phyloP scores from a whole-genome alignment of 2,329 filamentous ascomycete genomes.

The Rachicladosporium sp. region DNA sequence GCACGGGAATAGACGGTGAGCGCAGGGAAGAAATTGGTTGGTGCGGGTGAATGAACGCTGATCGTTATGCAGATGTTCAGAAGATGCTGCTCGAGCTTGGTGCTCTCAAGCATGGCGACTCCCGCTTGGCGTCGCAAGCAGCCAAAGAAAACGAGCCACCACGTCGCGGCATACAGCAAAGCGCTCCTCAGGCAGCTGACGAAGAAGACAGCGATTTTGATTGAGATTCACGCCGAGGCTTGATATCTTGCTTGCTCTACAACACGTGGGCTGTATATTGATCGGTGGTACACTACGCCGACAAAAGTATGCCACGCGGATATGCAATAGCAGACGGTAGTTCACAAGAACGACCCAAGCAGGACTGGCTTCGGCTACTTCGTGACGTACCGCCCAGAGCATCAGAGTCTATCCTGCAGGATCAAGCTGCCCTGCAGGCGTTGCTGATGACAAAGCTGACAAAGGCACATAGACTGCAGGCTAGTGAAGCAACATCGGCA shows the following conservation, averaged over 20 bases:
- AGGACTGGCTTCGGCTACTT: no score
- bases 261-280: no score
- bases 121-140: slow-evolving; percentile 55
- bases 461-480: no score
- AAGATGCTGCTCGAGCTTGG: slow-evolving; percentile 70
- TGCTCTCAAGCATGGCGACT: slow-evolving; percentile 65
- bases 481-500: no score
- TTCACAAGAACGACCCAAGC: no score
- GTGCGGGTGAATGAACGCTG: background rate
- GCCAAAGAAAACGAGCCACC: slow-evolving; percentile 43
- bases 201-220: slow-evolving; percentile 48
- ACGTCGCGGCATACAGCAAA: slow-evolving; percentile 43
- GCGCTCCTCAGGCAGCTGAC: slow-evolving; percentile 26
- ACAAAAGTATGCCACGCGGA: no score
- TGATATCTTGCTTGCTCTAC: background rate
- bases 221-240: slow-evolving; percentile 23
- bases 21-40: slow-evolving; percentile 19
- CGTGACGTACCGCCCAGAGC: no score
- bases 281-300: no score
- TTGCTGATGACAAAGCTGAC: no score
- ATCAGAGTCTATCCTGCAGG: no score
- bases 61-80: slow-evolving; percentile 50
- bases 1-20: slow-evolving; percentile 51
- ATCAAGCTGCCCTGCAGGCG: no score
- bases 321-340: no score